Evolutionary conservation across 31 red algal genomes (phyloP).

Genomic region (Bonnemaisonia californica): DNA sequence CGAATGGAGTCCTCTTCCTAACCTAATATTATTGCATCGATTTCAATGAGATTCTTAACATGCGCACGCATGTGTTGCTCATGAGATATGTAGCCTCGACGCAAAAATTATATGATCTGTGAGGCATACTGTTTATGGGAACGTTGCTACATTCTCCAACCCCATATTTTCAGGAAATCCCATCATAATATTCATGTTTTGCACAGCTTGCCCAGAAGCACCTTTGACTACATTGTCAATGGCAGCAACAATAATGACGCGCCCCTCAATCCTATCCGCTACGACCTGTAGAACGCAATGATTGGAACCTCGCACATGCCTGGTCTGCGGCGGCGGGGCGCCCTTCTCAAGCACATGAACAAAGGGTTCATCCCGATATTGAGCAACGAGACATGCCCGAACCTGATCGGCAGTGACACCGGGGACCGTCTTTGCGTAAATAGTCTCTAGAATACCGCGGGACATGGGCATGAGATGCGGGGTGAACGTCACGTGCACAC

Average conservation of each 20-base stretch:
- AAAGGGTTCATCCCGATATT: slow-evolving; percentile 88
- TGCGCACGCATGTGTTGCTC: no score
- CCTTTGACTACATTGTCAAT: slow-evolving; percentile 99
- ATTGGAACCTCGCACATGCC: slow-evolving; percentile 88
- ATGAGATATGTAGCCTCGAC: no score
- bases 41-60: no score
- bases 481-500: slow-evolving; percentile 79
- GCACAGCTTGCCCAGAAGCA: slow-evolving; percentile 91
- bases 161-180: slow-evolving; percentile 79
- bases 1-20: no score
- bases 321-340: slow-evolving; percentile 77
- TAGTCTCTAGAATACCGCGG: slow-evolving; percentile 89
- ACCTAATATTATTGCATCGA: no score
- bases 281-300: slow-evolving; percentile 77
- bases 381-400: slow-evolving; percentile 39
- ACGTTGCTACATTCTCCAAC: slow-evolving; percentile 44
- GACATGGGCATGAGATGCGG: slow-evolving; percentile 96
- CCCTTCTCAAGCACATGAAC: slow-evolving; percentile 81
- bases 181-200: slow-evolving; percentile 98
- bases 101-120: no score
- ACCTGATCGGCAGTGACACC: slow-evolving; percentile 48
- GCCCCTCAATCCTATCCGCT: slow-evolving; percentile 63
- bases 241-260: slow-evolving; percentile 79
- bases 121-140: slow-evolving; percentile 41
- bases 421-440: slow-evolving; percentile 68